phyloP scores from a whole-genome alignment of 2,329 filamentous ascomycete species.

The Alternaria novae-zelandiae region DNA sequence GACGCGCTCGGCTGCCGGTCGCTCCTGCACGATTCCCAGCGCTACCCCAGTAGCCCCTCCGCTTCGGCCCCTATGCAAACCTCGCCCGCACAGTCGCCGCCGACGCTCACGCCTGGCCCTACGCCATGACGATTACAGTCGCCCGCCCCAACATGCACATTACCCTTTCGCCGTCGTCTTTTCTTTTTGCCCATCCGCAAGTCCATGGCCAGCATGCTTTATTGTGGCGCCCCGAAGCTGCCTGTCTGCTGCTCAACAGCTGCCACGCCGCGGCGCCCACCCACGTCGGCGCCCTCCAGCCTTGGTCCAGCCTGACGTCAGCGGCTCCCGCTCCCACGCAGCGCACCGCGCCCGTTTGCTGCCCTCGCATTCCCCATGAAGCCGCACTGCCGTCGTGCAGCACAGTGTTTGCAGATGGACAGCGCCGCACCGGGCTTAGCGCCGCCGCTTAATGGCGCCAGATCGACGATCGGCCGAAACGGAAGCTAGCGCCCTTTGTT shows the following conservation, averaged over 20 bases:
- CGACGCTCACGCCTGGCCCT: constrained; percentile 6
- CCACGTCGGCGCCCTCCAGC: neutral
- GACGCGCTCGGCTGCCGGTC: constrained; percentile 20
- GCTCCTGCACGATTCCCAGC: constrained; percentile 25
- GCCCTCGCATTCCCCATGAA: neutral
- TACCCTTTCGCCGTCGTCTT: constrained; percentile 6
- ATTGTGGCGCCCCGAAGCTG: constrained; percentile 8
- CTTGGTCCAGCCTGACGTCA: constrained; percentile 11
- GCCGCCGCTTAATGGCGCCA: constrained; percentile 6
- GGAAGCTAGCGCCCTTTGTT: constrained; percentile 6
- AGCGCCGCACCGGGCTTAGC: constrained; percentile 1
- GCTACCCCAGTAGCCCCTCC: constrained; percentile 20
- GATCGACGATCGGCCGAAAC: constrained; percentile 11
- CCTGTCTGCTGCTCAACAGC: neutral
- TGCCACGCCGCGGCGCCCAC: neutral
- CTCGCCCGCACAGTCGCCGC: constrained; percentile 13
- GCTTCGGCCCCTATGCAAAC: constrained; percentile 19
- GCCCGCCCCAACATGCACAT: constrained; percentile 4
- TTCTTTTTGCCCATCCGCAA: neutral
- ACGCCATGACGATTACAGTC: constrained; percentile 2
- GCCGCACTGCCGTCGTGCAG: constrained; percentile 4
- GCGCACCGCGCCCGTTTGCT: neutral
- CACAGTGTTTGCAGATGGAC: neutral
- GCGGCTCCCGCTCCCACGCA: constrained; percentile 7
- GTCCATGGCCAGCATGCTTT: neutral